Base-by-base conservation (phyloP, 768 basidiomycete genomes). In the Tylopilus sp. region DNA sequence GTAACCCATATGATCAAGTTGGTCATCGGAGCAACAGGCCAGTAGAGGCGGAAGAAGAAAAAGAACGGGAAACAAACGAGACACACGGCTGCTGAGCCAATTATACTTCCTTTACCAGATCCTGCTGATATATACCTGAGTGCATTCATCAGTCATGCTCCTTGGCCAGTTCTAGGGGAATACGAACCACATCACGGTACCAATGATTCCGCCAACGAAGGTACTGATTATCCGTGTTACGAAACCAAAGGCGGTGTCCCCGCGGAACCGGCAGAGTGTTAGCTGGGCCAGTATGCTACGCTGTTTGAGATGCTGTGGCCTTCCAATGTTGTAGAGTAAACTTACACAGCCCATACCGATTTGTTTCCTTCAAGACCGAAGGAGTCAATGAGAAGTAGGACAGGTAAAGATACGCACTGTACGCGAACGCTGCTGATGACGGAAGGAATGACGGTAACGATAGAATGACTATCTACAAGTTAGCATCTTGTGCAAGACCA, bases 281-380 rank as follows among this genome's bases (percentile, higher is more conserved):
- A 88, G 70, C 58, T 90, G 88, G 0, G 80, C 86, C 83, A 90
- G 88, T 61, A 89, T 76, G 13, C 85, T 87, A 49, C 15, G 1
- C 23, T 26, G 11, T 6, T 46, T 56, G 30, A 53, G 50, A 41
- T 33, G 50, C 38, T 17, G 17, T 22, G 13, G n/a, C 7, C 18
- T 28, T 12, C 22, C 12, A n/a, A 50, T 7, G 4, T 0, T 47
- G 25, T 35, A 7, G 41, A 7, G 44, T 17, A 33, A 23, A 51
- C 80, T 60, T 50, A 88, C 83, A 88, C 75, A 12, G 74, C 86
- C 88, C 88, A 91, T 4, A 83, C 76, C 59, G 83, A 81, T 47
- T 79, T 73, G 51, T 88, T 81, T 30, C 69, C 86, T 85, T 36
- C 43, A 15, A 3, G 28, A 18, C 30, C 21, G 9, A 15, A 31